Conservation (phyloP, 306 rosid species). For the Gastrolobium bilobum region DNA sequence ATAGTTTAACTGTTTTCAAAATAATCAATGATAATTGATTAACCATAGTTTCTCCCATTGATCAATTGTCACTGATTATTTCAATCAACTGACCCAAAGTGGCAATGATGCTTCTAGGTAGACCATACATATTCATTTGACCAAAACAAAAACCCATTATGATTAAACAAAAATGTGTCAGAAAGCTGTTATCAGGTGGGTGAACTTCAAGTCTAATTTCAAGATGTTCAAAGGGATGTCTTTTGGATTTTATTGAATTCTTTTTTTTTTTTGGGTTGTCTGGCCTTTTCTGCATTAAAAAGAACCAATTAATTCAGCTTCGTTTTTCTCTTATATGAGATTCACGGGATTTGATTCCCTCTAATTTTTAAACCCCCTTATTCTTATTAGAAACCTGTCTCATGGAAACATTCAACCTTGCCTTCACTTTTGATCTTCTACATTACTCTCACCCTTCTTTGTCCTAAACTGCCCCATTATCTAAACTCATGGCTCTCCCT, state of each 20-base stretch:
- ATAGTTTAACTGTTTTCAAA: neutral
- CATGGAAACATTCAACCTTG: slow-evolving; percentile 44
- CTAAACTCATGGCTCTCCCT: slow-evolving; percentile 63
- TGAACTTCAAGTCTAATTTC: slow-evolving; percentile 29
- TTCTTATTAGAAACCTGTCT: slow-evolving; percentile 48
- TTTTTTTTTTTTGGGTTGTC: slow-evolving; percentile 1
- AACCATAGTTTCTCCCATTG: neutral
- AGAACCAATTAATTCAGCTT: slow-evolving; percentile 36
- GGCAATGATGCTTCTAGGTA: slow-evolving; percentile 33
- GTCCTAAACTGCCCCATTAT: slow-evolving; percentile 61
- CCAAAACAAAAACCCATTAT: slow-evolving; percentile 28
- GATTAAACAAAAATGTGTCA: slow-evolving; percentile 42
- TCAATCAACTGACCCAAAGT: slow-evolving; percentile 18
- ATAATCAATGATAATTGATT: neutral
- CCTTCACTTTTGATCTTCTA: slow-evolving; percentile 48
- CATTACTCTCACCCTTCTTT: slow-evolving; percentile 49
- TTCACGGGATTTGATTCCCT: slow-evolving; percentile 86
- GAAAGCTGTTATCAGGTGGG: slow-evolving; percentile 45
- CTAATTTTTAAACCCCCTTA: slow-evolving; percentile 33
- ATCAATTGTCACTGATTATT: slow-evolving; percentile 12
- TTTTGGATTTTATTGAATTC: slow-evolving; percentile 41
- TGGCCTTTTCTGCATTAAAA: slow-evolving; percentile 47
- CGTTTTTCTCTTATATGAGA: slow-evolving; percentile 48
- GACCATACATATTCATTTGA: slow-evolving; percentile 49
- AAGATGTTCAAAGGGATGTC: slow-evolving; percentile 29